phyloP scores from a whole-genome alignment of 1,284 basidiomycete species.

The Boletus smithii region DNA sequence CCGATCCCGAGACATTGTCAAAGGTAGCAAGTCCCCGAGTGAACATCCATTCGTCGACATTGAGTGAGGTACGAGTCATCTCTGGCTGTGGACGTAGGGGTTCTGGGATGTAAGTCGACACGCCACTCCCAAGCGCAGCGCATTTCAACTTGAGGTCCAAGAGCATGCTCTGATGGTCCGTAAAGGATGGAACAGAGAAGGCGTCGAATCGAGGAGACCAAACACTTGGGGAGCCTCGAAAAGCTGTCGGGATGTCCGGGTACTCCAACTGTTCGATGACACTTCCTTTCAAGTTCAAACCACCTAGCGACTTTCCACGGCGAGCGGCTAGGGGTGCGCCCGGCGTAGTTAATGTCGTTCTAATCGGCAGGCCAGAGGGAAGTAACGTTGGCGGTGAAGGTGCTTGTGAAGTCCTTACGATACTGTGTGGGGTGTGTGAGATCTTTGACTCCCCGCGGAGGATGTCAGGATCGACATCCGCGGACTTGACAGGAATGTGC shows the following conservation, averaged over 20 bases:
- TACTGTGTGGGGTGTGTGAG: neutral
- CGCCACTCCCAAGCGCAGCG: slow-evolving; percentile 27
- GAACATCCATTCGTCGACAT: slow-evolving; percentile 26
- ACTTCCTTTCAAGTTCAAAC: slow-evolving; percentile 37
- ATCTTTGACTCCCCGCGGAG: slow-evolving; percentile 11
- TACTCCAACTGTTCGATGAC: slow-evolving; percentile 39
- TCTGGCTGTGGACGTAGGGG: slow-evolving; percentile 2
- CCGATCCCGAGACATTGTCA: slow-evolving; percentile 4
- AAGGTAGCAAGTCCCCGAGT: slow-evolving; percentile 18
- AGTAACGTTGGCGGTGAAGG: neutral
- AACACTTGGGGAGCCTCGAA: slow-evolving; percentile 51
- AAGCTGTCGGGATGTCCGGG: slow-evolving; percentile 61
- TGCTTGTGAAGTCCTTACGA: slow-evolving; percentile 2
- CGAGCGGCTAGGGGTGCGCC: slow-evolving; percentile 45
- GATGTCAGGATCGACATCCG: slow-evolving; percentile 6
- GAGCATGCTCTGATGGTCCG: slow-evolving; percentile 57
- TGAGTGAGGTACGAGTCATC: slow-evolving; percentile 3
- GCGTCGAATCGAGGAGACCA: slow-evolving; percentile 44
- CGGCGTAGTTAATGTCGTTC: slow-evolving; percentile 9
- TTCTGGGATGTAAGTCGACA: slow-evolving; percentile 20
- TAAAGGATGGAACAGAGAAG: slow-evolving; percentile 26
- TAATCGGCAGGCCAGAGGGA: neutral
- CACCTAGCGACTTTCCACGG: slow-evolving; percentile 48
- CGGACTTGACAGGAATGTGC: slow-evolving; percentile 9
- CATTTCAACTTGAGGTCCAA: slow-evolving; percentile 44